Evolutionary conservation across 108 stramenopile genomes (phyloP), one percentile per base, ranked within the genome.

Genomic region (Cylindrotheca fusiformis): DNA sequence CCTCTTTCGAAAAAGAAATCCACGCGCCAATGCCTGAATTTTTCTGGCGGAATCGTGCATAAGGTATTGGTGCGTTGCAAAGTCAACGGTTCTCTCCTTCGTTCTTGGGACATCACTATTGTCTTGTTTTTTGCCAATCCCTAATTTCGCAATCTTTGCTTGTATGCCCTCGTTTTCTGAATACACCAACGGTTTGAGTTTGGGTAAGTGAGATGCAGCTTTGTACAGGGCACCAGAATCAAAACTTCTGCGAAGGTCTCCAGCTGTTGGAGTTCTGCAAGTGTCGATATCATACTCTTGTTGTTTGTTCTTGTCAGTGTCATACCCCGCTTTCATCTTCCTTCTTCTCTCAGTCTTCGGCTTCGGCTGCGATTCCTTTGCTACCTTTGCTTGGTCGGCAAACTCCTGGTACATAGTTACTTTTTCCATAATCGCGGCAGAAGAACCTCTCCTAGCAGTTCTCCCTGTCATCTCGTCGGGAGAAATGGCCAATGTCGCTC

Each of bases 11-110:
- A 29, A 27, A 5, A 56, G 55, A 32, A 22, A 56, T 6, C 55
- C 55, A 10, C 55, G 55, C 8, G 10, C 28, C 29, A 32, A 5
- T 4, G 55, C 55, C 19, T 56, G 55, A 23, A 56, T 56, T 23
- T 32, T 28, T n/a, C 8, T 29, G 26, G 55, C 55, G 10, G 55
- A 25, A 32, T 10, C 17, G n/a, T 56, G 26, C 26, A 56, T 5
- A 4, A 56, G 14, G 55, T 56, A 56, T 56, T 29, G 28, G 26
- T 27, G 55, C 5, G 55, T n/a, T 12, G 55, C 55, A 56, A 29
- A 25, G 29, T 56, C 55, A 21, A 56, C 55, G 5, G 4, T 56
- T 41, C 36, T 6, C 36, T 41, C 36, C 36, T 41, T 41, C 6
- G 6, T 41, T 6, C 6, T 41, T 41, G 14, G 36, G 10, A 10